Evolutionary conservation across 176 grass and related monocot species (phyloP).

Genomic region (Bothriochloa decipiens): DNA sequence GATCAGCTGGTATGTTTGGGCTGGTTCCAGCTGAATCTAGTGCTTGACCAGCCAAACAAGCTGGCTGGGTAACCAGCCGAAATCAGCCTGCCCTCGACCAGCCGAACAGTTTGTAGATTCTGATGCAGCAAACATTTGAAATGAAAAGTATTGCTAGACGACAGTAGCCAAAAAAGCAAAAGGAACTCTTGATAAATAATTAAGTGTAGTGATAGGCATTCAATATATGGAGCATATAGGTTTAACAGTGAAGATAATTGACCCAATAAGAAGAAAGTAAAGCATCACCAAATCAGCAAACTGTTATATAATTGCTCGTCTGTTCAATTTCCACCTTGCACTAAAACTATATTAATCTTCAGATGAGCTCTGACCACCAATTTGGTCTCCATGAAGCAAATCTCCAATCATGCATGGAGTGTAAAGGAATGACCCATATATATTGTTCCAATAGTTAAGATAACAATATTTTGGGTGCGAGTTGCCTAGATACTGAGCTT

Average conservation of each 20-base stretch:
- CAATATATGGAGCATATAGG: too few relatives aligned
- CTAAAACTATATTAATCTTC: neutral
- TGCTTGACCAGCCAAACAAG: too few relatives aligned
- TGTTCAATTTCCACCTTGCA: neutral
- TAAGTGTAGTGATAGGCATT: neutral
- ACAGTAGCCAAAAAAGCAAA: too few relatives aligned
- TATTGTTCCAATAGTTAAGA: too few relatives aligned
- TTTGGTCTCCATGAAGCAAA: neutral
- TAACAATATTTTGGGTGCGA: neutral
- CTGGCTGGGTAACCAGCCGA: too few relatives aligned
- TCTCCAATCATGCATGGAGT: neutral
- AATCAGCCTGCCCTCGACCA: too few relatives aligned
- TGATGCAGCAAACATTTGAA: too few relatives aligned
- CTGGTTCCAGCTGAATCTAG: too few relatives aligned
- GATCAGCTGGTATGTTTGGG: too few relatives aligned
- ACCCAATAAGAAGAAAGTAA: neutral
- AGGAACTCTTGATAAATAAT: neutral
- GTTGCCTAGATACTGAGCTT: constrained; percentile 18
- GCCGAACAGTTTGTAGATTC: too few relatives aligned
- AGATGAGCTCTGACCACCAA: neutral
- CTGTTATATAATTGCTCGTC: neutral
- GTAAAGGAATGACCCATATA: neutral
- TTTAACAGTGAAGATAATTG: neutral
- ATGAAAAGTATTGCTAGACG: too few relatives aligned
- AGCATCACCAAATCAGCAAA: neutral